A percentile compares a stretch with the other conserved stretches of the same genome.
Conservation (phyloP, 306 rosid species). For the Malus sylvestris region DNA sequence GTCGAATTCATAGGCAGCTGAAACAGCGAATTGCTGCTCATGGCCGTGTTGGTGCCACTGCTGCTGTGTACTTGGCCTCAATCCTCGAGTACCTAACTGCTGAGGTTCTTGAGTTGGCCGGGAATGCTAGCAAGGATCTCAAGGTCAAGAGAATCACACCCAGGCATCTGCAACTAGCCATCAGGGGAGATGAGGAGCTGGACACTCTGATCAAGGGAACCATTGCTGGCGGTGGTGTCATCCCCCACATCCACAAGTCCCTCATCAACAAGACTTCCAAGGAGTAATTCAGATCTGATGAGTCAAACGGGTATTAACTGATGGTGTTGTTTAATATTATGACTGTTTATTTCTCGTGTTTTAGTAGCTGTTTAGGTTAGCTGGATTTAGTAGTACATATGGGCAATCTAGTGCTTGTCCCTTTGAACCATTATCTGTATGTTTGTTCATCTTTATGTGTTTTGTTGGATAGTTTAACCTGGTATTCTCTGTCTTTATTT, state of each 20-base stretch:
- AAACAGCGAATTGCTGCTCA: constrained; percentile 66
- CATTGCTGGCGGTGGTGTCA: constrained; percentile 98
- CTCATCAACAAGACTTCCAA: constrained; percentile 91
- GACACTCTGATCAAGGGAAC: constrained; percentile 95
- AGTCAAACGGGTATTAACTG: neutral
- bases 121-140: constrained; percentile 92
- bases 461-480: constrained; percentile 17
- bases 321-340: constrained; percentile 24
- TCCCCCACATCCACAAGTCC: constrained; percentile 96
- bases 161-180: constrained; percentile 91
- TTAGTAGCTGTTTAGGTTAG: constrained; percentile 13
- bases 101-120: constrained; percentile 90
- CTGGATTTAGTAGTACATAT: constrained; percentile 10
- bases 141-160: constrained; percentile 98
- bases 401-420: constrained; percentile 16
- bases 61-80: constrained; percentile 91
- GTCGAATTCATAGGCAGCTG: constrained; percentile 89
- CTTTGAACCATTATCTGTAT: neutral
- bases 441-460: neutral
- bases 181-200: constrained; percentile 94
- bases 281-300: constrained; percentile 29
- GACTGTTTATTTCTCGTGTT: constrained; percentile 3
- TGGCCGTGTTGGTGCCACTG: constrained; percentile 96
- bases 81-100: constrained; percentile 94
- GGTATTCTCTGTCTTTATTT: neutral